Base-by-base conservation (phyloP, 2,329 filamentous ascomycete genomes). In the Didymella segeticola region DNA sequence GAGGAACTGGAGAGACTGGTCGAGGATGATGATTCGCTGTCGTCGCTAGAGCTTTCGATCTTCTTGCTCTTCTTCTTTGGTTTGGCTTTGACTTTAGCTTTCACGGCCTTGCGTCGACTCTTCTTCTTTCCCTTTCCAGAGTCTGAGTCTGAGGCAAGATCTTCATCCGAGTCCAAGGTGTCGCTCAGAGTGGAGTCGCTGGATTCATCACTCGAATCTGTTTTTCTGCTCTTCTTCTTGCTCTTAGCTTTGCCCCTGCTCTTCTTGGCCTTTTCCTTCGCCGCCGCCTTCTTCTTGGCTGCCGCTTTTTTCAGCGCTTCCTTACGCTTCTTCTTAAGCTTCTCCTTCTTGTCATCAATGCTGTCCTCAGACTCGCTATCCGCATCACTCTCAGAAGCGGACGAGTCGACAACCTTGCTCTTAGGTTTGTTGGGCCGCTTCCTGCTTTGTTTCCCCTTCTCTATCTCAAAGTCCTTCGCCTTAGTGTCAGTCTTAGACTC, bases 31-130 rank as follows among this genome's bases (percentile, higher is more conserved):
- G 63, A 65, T 8, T 56, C 39, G n/a, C 54, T 57, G 5, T 60
- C 54, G 8, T 64, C 57, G 34, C 58, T 64, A 3, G 65, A 63
- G 20, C 39, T 63, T 1, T 63, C 50, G 5, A 41, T 12, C 23
- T 69, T 72, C 50, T 60, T 68, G 46, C 41, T 62, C 45, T 61
- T 66, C 51, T 60, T 69, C 46, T 61, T 55, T 6, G 12, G n/a
- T 25, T 69, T 67, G 5, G 60, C 42, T 45, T 62, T 67, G 14
- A 54, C 51, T 19, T 70, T 69, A 2, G 59, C 42, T 47, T 60
- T 63, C 27, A 48, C 42, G 27, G 41, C 48, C 37, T 59, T 69
- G 37, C 56, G 53, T 29, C 53, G 48, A 15, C 47, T 61, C 45
- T 50, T 62, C 47, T 50, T 51, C n/a, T 38, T 58, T 1, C 15